Evolutionary conservation across 495 filamentous ascomycete species (phyloP).

Genomic region (Xylaria bambusicola): DNA sequence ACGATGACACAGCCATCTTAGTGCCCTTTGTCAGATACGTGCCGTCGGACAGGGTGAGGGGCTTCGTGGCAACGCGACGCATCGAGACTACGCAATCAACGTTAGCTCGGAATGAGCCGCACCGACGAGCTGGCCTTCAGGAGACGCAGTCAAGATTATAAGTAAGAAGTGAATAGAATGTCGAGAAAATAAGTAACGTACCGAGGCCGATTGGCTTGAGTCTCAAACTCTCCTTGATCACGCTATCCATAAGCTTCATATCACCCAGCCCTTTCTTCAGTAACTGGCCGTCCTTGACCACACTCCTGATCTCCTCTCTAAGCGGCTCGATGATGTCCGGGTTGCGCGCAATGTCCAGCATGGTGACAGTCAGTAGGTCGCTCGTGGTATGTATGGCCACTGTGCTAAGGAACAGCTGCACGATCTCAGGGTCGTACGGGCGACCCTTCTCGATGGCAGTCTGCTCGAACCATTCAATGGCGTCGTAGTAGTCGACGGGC

Average conservation of each 20-base stretch:
- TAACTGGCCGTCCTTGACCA: conserved; percentile 37
- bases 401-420: conserved; percentile 21
- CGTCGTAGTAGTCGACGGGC: conserved; percentile 28
- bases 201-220: conserved; percentile 38
- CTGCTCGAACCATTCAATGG: conserved; percentile 37
- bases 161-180: too few relatives aligned
- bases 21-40: background rate
- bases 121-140: too few relatives aligned
- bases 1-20: background rate
- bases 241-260: conserved; percentile 54
- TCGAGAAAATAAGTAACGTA: too few relatives aligned
- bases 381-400: background rate
- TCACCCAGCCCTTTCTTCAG: conserved; percentile 52
- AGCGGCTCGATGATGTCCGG: conserved; percentile 38
- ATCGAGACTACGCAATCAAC: too few relatives aligned
- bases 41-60: background rate
- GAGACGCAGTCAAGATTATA: too few relatives aligned
- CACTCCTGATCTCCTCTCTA: conserved; percentile 37
- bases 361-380: conserved; percentile 30
- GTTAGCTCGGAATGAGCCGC: too few relatives aligned
- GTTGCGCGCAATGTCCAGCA: conserved; percentile 38
- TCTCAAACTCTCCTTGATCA: conserved; percentile 47
- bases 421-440: conserved; percentile 27
- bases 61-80: background rate
- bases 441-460: conserved; percentile 23